Base-by-base conservation (phyloP, 257 asterid species). In the Henckelia pumila region DNA sequence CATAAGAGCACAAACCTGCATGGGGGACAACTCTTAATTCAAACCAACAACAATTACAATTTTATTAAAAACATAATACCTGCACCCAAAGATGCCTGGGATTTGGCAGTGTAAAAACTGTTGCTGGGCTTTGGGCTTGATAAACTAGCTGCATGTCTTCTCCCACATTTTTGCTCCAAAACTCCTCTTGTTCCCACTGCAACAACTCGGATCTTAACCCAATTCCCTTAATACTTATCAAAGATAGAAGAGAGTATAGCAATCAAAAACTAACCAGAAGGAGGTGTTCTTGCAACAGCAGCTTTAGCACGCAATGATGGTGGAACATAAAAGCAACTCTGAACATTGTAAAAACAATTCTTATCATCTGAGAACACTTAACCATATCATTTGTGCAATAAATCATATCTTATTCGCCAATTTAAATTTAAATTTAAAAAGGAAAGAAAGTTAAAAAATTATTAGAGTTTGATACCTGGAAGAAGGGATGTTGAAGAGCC, bases 401-500 rank as follows among this genome's bases (percentile, higher is more conserved):
- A 10, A 29, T 28, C 47, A 22, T 7, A 33, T 62, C 49, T 19
- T 40, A 19, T 49, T 16, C n/a, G 11, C 26, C 26, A 56, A n/a
- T n/a, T n/a, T n/a, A n/a, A n/a, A n/a, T n/a, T n/a, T n/a, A n/a
- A 19, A 32, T 44, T n/a, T 64, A 59, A 23, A 19, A 47, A 47
- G 16, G 50, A 4, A 59, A 37, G 17, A 60, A 0, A 11, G 8
- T 17, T 10, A n/a, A 33, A 62, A 57, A 60, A 66, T 23, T 29
- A 59, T n/a, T 9, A 29, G 59, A 69, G 56, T 9, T 71, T 17
- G 35, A 81, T 55, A 90, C 99, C 96, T 88, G 87, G 79, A 90
- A 90, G 82, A 88, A 93, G 63, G 96, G 96, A 75, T 93, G 97
- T 69, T 93, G 99, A 30, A 93, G 94, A 58, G 84, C 95, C 81